phyloP scores from a whole-genome alignment of 2,329 filamentous ascomycete species.

The Fusarium zealandicum region DNA sequence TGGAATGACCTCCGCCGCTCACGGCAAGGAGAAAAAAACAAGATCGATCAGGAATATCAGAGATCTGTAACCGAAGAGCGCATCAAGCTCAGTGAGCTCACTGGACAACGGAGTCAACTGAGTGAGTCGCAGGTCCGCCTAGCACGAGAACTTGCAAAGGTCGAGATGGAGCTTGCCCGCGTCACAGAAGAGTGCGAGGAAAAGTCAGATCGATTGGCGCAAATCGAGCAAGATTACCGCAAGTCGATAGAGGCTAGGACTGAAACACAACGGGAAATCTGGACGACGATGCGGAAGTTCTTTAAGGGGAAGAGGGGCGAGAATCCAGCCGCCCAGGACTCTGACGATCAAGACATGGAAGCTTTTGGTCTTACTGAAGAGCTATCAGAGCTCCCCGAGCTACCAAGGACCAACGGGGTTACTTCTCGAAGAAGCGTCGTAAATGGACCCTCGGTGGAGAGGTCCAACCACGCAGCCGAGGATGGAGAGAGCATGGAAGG shows the following conservation, averaged over 20 bases:
- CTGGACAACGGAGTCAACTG: conserved; percentile 40
- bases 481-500: conserved; percentile 33
- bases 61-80: conserved; percentile 38
- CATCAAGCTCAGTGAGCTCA: conserved; percentile 42
- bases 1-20: conserved; percentile 43
- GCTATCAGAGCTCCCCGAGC: conserved; percentile 15
- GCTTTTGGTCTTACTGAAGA: conserved; percentile 17
- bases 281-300: conserved; percentile 45
- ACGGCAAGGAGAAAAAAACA: conserved; percentile 34
- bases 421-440: conserved; percentile 1
- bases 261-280: conserved; percentile 41
- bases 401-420: conserved; percentile 23
- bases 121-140: conserved; percentile 41
- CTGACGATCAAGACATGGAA: conserved; percentile 26
- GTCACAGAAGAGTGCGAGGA: conserved; percentile 42
- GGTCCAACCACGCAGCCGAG: neutral
- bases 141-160: conserved; percentile 43
- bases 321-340: conserved; percentile 21
- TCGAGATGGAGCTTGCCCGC: conserved; percentile 50
- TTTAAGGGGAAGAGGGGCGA: conserved; percentile 45
- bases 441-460: neutral
- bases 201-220: conserved; percentile 46
- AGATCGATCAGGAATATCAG: conserved; percentile 40
- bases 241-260: conserved; percentile 41
- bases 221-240: conserved; percentile 45